Evolutionary conservation across 345 rosid genomes (phyloP).

Genomic region (Arabis alpina): DNA sequence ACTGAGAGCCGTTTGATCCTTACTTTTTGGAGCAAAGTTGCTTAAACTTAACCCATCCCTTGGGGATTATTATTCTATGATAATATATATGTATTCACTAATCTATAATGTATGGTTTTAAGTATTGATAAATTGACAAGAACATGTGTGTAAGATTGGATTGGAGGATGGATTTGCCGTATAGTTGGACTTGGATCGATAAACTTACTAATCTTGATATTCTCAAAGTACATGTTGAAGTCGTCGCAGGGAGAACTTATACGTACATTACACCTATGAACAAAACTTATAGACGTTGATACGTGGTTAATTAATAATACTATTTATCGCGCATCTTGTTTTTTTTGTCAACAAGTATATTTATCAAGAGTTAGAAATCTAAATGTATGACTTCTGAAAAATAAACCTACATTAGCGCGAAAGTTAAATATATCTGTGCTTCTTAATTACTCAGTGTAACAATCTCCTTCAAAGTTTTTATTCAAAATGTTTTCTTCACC

Average conservation of each 20-base stretch:
- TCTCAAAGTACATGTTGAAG: conserved; percentile 5
- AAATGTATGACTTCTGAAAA: background rate
- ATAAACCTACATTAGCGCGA: background rate
- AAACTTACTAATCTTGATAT: background rate
- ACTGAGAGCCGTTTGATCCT: conserved; percentile 42
- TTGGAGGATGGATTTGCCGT: conserved; percentile 35
- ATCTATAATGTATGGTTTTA: background rate
- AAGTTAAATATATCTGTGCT: too few relatives aligned
- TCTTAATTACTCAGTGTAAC: background rate
- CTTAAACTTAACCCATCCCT: conserved; percentile 36
- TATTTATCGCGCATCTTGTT: too few relatives aligned
- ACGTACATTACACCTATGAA: too few relatives aligned
- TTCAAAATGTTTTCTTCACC: background rate
- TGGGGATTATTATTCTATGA: conserved; percentile 14
- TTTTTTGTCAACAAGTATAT: too few relatives aligned
- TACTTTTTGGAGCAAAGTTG: conserved; percentile 38
- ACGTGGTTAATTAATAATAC: too few relatives aligned
- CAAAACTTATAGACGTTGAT: too few relatives aligned
- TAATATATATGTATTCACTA: background rate
- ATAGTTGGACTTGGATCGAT: conserved; percentile 28
- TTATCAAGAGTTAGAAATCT: background rate
- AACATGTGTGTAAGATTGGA: conserved; percentile 27
- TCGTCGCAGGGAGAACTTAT: background rate
- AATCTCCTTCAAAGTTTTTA: background rate
- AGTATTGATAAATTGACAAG: background rate